Evolutionary conservation across 352 stramenopile genomes (phyloP), one percentile per base, ranked within the genome.

Genomic region (Nothophytophthora sp.): DNA sequence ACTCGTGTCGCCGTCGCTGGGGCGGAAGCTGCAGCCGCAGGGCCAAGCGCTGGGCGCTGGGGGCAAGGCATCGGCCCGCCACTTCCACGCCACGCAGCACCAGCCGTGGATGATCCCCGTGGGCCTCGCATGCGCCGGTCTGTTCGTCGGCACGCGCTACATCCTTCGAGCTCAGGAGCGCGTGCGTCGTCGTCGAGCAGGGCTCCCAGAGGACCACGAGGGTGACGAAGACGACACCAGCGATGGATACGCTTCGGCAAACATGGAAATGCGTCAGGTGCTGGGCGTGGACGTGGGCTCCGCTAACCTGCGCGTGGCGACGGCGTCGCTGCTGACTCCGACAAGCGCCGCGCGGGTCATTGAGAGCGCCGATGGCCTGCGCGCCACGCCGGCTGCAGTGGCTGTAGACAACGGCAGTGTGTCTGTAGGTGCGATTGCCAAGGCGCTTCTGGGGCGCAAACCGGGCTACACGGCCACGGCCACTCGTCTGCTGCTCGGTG

Each of bases 251-350:
- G 32, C 42, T 19, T 52, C 59, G 39, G 20, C 45, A 9, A 9
- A 50, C 16, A 55, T 28, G 34, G 63, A 57, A 33, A 58, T 73
- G 34, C 63, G 63, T 36, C 71, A 80, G 28, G 60, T 86, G 8
- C 46, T 89, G 15, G 75, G 74, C 11, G 59, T 88, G n/a, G 74
- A 86, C 50, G 65, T 83, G 34, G 77, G 77, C 10, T 73, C 77
- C 1, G 45, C 61, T 7, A 85, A 76, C 47, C 53, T 88, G 15
- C 69, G 77, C n/a, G 60, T 88, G 22, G 63, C 77, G 3, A 44
- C 52, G 2, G 67, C 71, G 11, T 69, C 72, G 19, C 39, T 78
- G 16, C 32, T 74, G 11, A 53, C 46, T 24, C 18, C 28, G 13
- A 16, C 29, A 4, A 41, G 50, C 18, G 39, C 46, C 4, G 60